These are phyloP conservation scores for Penicillium digitatum DNA, from an alignment of 2,329 filamentous ascomycete genomes.

Conservation along the genomic window DNA sequence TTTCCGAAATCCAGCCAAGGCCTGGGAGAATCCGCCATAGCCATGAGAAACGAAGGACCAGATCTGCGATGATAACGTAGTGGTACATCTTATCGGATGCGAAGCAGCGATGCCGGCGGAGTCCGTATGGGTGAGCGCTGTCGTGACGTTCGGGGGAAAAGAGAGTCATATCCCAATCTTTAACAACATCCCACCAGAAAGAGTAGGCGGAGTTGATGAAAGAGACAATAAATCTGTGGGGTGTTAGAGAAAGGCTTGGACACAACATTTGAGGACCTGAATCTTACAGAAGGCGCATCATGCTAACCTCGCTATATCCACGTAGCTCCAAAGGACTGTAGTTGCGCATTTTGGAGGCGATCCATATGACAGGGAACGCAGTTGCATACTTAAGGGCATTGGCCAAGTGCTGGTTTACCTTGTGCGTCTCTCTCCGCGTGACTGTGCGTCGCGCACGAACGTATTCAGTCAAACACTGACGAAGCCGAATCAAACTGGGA, in stretches of 20 bases:
- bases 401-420: constrained; percentile 81
- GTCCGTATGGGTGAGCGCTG: constrained; percentile 68
- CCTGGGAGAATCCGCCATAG: constrained; percentile 78
- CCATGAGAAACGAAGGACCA: constrained; percentile 85
- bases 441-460: constrained; percentile 60
- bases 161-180: constrained; percentile 92
- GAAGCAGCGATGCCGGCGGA: constrained; percentile 72
- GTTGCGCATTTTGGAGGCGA: constrained; percentile 70
- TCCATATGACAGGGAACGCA: constrained; percentile 84
- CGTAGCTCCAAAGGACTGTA: constrained; percentile 51
- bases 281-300: constrained; percentile 54
- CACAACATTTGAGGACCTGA: neutral
- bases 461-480: constrained; percentile 91
- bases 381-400: constrained; percentile 95
- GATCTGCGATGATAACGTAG: constrained; percentile 69
- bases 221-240: constrained; percentile 64
- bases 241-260: neutral
- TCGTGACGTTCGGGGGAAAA: constrained; percentile 61
- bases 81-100: constrained; percentile 75
- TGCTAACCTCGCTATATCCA: constrained; percentile 50
- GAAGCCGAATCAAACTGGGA: constrained; percentile 78
- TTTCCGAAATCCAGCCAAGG: constrained; percentile 77
- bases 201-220: constrained; percentile 83
- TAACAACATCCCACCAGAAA: constrained; percentile 98
- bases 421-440: constrained; percentile 50